Evolutionary conservation across 768 basidiomycete species (phyloP), one percentile per base, ranked within the genome.

Genomic region (Psilocybe azurescens): DNA sequence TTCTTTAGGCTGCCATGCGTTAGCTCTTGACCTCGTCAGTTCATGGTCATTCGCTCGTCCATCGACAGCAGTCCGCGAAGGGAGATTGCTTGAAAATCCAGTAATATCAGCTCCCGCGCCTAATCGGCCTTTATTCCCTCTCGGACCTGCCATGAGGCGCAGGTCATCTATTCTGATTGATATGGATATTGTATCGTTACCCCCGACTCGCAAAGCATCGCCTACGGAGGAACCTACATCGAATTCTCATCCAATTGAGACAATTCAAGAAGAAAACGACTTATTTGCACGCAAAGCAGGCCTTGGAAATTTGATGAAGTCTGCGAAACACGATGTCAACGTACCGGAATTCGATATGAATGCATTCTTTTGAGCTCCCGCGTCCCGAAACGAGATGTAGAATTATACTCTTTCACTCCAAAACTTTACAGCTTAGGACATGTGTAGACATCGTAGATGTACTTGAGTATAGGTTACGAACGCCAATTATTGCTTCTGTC

Each of bases 21-120:
- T 99, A n/a, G 96, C 94, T 5, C 82, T 99, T 39, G 89, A 95
- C 72, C 87, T 99, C 16, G 89, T 97, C 41, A 84, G 86, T 29
- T 90, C 91, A 0, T 98, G 96, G 96, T 90, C 93, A 1, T 98
- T 97, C 72, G 91, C 91, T 56, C 83, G 89, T 49, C 94, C 95
- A 38, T 85, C 89, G 24, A 79, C 80, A 50, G 65, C 67, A 7
- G 49, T 71, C 28, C 71, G 65, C 8, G 59, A 61, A 64, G 44
- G 57, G 61, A 52, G 60, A 52, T 51, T 36, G 55, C 32, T 13
- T 13, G 36, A 63, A 20, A 52, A 55, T 29, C 41, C 63, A 39
- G 53, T 50, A 6, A 44, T 58, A 32, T 5, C 29, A 18, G 46
- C 67, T 44, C 59, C 65, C 18, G 55, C 30, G 10, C 61, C 69